phyloP scores from a whole-genome alignment of 1,284 basidiomycete genomes.

The Schizophyllum amplum region DNA sequence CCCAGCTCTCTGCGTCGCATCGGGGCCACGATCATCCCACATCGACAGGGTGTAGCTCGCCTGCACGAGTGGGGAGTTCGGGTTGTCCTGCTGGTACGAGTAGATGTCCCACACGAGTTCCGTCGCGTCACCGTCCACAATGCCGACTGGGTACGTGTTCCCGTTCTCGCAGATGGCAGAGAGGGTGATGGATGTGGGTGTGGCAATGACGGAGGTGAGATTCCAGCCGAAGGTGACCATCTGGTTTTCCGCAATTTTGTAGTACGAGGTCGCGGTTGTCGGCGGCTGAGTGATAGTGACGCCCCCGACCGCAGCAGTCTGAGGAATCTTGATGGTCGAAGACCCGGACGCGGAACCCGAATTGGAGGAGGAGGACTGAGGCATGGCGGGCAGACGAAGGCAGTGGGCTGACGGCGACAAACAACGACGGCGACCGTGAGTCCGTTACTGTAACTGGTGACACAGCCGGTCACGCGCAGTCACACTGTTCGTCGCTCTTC shows the following conservation, averaged over 20 bases:
- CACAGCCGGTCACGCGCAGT: neutral
- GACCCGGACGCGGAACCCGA: slow-evolving; percentile 14
- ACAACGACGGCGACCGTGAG: no score
- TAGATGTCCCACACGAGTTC: slow-evolving; percentile 78
- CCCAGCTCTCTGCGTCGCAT: slow-evolving; percentile 51
- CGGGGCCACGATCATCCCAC: slow-evolving; percentile 71
- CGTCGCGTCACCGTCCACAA: slow-evolving; percentile 64
- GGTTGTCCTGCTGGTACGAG: slow-evolving; percentile 62
- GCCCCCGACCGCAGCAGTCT: slow-evolving; percentile 55
- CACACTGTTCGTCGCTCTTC: no score
- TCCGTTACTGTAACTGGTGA: no score
- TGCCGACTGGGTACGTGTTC: slow-evolving; percentile 81
- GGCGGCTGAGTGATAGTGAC: slow-evolving; percentile 75
- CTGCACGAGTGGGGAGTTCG: slow-evolving; percentile 60
- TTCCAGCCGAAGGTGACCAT: slow-evolving; percentile 92
- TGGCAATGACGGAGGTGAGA: slow-evolving; percentile 61
- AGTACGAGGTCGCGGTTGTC: slow-evolving; percentile 73
- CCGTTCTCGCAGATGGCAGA: slow-evolving; percentile 79
- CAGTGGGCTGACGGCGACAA: neutral
- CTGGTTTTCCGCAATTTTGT: slow-evolving; percentile 76
- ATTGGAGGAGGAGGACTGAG: slow-evolving; percentile 14
- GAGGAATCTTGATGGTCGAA: slow-evolving; percentile 31
- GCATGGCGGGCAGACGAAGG: neutral
- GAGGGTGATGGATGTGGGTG: slow-evolving; percentile 70
- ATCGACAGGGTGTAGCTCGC: slow-evolving; percentile 74